A percentile compares a stretch with the other conserved stretches of the same genome.
Evolutionary conservation across 139 green algal species (phyloP).

Genomic region (Chlorokybus atmophyticus): DNA sequence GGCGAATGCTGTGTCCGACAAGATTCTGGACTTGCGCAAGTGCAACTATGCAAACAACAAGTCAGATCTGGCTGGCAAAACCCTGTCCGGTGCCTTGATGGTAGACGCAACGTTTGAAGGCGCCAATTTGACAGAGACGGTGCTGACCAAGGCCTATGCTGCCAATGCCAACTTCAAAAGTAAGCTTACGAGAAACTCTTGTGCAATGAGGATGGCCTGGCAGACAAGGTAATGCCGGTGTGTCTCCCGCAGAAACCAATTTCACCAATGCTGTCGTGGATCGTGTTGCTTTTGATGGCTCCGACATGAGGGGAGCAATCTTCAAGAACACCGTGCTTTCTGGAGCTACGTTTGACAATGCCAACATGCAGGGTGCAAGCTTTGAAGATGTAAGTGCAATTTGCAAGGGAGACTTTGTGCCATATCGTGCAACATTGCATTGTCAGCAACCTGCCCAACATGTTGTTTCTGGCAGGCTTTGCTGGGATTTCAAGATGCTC

Average conservation of each 20-base stretch:
- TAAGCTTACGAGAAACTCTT: too few relatives aligned
- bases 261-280: slow-evolving; percentile 87
- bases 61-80: slow-evolving; percentile 56
- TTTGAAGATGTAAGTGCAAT: slow-evolving; percentile 97
- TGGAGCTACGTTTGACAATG: slow-evolving; percentile 50
- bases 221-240: not conserved
- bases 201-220: not conserved
- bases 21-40: slow-evolving; percentile 70
- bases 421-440: too few relatives aligned
- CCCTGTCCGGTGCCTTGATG: slow-evolving; percentile 76
- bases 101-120: slow-evolving; percentile 36
- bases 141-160: slow-evolving; percentile 84
- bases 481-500: too few relatives aligned
- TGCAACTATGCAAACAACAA: slow-evolving; percentile 26
- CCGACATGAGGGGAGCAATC: slow-evolving; percentile 49
- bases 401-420: too few relatives aligned
- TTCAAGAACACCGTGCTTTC: slow-evolving; percentile 55
- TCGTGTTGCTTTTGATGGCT: slow-evolving; percentile 61
- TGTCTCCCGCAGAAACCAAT: slow-evolving; percentile 40
- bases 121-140: slow-evolving; percentile 47
- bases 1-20: slow-evolving; percentile 89
- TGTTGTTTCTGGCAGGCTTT: too few relatives aligned
- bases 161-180: too few relatives aligned
- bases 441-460: too few relatives aligned
- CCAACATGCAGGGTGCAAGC: slow-evolving; percentile 56